These are phyloP conservation scores for Tuber brumale DNA, from an alignment of 495 filamentous ascomycete genomes.

Conservation along the genomic window DNA sequence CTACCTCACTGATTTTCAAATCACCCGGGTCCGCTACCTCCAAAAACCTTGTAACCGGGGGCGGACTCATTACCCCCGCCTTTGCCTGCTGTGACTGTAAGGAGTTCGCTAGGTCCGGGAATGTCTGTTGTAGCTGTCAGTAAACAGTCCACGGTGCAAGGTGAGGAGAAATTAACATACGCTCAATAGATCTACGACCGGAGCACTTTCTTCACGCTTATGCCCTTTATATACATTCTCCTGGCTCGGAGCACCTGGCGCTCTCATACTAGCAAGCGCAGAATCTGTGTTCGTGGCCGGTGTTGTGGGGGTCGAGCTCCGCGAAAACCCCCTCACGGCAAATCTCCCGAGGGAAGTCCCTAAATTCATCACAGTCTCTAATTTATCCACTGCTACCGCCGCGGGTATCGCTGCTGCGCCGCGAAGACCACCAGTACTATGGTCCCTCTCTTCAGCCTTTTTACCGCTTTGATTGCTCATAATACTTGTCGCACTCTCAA, in stretches of 20 bases:
- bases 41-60: constrained; percentile 74
- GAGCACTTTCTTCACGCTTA: constrained; percentile 28
- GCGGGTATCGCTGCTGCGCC: constrained; percentile 29
- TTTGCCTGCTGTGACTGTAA: constrained; percentile 49
- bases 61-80: constrained; percentile 53
- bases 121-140: constrained; percentile 45
- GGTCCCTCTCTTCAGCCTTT: constrained; percentile 20
- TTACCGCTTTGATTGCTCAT: constrained; percentile 17
- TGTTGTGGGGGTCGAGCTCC: constrained; percentile 27
- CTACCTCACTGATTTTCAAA: constrained; percentile 71
- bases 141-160: constrained; percentile 1
- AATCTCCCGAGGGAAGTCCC: constrained; percentile 35
- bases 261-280: constrained; percentile 19
- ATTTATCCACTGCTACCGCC: constrained; percentile 33
- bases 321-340: constrained; percentile 33
- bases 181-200: constrained; percentile 34
- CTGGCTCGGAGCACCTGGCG: constrained; percentile 18
- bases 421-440: constrained; percentile 14
- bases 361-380: constrained; percentile 13
- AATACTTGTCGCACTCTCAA: constrained; percentile 25
- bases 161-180: constrained; percentile 8
- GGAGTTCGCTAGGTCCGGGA: constrained; percentile 53
- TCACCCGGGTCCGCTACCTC: constrained; percentile 70
- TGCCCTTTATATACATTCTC: constrained; percentile 34
- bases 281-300: constrained; percentile 25